These are phyloP conservation scores for Cephaloascus albidus DNA, from an alignment of 805 yeast species.

Conservation along the genomic window DNA sequence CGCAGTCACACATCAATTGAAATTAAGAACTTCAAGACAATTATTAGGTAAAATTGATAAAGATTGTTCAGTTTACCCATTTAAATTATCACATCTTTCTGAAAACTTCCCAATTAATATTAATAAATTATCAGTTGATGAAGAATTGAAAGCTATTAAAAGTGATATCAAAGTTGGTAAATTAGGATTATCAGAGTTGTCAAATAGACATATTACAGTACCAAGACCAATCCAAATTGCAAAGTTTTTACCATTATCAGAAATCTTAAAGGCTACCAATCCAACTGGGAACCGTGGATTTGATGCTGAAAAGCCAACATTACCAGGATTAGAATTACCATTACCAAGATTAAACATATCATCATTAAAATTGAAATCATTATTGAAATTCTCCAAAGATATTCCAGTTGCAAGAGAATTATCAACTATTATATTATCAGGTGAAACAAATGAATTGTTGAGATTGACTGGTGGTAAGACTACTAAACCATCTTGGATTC, in stretches of 20 bases:
- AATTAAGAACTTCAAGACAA: slow-evolving; percentile 63
- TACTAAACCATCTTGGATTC: slow-evolving; percentile 79
- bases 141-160: slow-evolving; percentile 35
- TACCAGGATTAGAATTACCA: slow-evolving; percentile 71
- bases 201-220: slow-evolving; percentile 70
- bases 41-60: slow-evolving; percentile 65
- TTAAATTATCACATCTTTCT: slow-evolving; percentile 71
- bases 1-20: slow-evolving; percentile 71
- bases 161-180: slow-evolving; percentile 52
- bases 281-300: slow-evolving; percentile 60
- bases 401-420: slow-evolving; percentile 70
- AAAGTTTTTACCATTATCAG: slow-evolving; percentile 63
- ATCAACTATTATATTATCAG: slow-evolving; percentile 57
- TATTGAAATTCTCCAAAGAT: slow-evolving; percentile 43
- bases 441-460: slow-evolving; percentile 46
- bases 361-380: slow-evolving; percentile 54
- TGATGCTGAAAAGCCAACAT: slow-evolving; percentile 54
- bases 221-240: slow-evolving; percentile 66
- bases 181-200: slow-evolving; percentile 72
- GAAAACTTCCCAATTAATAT: slow-evolving; percentile 49
- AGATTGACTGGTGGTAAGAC: slow-evolving; percentile 79
- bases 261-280: slow-evolving; percentile 52
- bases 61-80: slow-evolving; percentile 79
- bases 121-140: slow-evolving; percentile 17
- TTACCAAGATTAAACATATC: slow-evolving; percentile 67